Evolutionary conservation across 2,329 filamentous ascomycete species (phyloP).

Genomic region (Pyricularia pennisetigena): DNA sequence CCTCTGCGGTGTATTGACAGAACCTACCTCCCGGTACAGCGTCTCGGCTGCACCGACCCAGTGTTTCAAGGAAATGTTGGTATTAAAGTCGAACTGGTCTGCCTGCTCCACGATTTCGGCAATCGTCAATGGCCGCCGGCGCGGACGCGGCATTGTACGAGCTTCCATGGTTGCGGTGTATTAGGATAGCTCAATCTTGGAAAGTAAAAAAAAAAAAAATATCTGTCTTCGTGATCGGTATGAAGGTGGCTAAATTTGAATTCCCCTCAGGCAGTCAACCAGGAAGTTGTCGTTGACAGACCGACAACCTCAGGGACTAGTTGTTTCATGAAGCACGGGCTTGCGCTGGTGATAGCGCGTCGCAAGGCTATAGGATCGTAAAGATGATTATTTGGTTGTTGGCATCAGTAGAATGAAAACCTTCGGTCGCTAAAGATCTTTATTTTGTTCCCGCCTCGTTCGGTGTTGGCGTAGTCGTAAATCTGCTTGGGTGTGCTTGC

Average conservation of each 20-base stretch:
- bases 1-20: not conserved
- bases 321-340: not conserved
- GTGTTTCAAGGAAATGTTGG: conserved; percentile 63
- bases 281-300: not conserved
- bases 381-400: not conserved
- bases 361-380: not conserved
- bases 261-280: not conserved
- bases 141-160: not conserved
- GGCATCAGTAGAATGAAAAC: not conserved
- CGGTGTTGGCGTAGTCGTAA: not conserved
- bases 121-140: conserved; percentile 52
- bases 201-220: too few species aligned
- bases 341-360: not conserved
- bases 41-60: conserved; percentile 77
- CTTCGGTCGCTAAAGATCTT: not conserved
- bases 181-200: not conserved
- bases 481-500: not conserved
- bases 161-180: not conserved
- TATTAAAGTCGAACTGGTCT: conserved; percentile 72
- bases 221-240: not conserved
- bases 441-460: not conserved
- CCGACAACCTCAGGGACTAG: not conserved
- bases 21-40: conserved; percentile 68
- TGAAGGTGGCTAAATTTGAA: not conserved
- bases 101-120: conserved; percentile 71